These are phyloP conservation scores for Penicillium daleae DNA, from an alignment of 495 filamentous ascomycete species.

Conservation along the genomic window DNA sequence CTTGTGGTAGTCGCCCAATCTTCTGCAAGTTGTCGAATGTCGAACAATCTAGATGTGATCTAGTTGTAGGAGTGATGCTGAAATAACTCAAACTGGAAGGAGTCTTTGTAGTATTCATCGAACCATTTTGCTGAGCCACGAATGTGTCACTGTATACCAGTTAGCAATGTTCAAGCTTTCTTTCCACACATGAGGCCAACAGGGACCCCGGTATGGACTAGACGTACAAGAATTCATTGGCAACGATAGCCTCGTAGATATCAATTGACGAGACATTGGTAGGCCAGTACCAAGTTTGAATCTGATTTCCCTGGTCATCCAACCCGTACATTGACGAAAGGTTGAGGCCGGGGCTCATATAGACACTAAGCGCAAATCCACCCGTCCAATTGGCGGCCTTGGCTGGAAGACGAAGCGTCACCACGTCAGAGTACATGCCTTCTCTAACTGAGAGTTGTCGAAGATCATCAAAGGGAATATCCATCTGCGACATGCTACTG, in stretches of 20 bases:
- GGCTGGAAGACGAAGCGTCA: conserved; percentile 9
- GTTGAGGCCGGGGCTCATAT: not conserved
- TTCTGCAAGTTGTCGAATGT: conserved; percentile 3
- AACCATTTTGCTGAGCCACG: conserved; percentile 9
- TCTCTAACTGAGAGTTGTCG: not conserved
- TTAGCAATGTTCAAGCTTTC: not conserved
- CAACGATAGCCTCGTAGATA: not conserved
- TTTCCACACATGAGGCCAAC: not conserved
- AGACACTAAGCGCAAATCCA: not conserved
- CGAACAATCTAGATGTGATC: conserved; percentile 2
- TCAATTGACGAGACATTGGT: conserved; percentile 1
- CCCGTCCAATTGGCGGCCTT: conserved; percentile 13
- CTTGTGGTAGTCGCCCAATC: conserved; percentile 1
- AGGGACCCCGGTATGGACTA: not conserved
- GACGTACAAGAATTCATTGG: conserved; percentile 12
- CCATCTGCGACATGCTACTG: not conserved
- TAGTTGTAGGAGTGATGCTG: not conserved
- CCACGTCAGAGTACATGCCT: not conserved
- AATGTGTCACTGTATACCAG: conserved; percentile 8
- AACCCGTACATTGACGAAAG: conserved; percentile 7
- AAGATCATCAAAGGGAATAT: not conserved
- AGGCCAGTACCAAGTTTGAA: conserved; percentile 18
- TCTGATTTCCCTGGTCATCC: not conserved
- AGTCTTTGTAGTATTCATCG: not conserved
- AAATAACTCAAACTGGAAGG: not conserved